A percentile compares a stretch with the other conserved stretches of the same genome.
These are phyloP conservation scores for Myochromella boudieri DNA, from an alignment of 768 basidiomycete species.

Conservation along the genomic window DNA sequence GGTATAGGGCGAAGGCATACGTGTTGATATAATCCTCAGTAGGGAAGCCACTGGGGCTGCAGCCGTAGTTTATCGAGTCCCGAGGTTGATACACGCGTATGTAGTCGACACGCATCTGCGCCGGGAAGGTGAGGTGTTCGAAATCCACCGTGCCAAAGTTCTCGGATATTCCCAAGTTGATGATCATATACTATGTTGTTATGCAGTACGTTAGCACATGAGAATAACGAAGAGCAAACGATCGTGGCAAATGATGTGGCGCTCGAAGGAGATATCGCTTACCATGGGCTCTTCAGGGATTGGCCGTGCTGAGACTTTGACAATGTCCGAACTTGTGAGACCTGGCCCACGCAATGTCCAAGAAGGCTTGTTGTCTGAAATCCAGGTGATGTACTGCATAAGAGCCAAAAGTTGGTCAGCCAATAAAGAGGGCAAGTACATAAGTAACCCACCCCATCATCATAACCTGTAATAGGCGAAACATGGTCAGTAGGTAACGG, in stretches of 20 bases:
- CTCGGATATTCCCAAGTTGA: constrained; percentile 79
- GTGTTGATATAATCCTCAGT: constrained; percentile 71
- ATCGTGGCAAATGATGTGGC: too few relatives aligned
- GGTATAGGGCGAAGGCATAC: constrained; percentile 31
- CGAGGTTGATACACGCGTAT: constrained; percentile 72
- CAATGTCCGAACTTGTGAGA: constrained; percentile 58
- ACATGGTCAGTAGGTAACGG: neutral
- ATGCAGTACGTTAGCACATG: neutral
- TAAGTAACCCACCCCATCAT: constrained; percentile 49
- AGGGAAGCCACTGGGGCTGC: constrained; percentile 64
- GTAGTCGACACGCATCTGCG: constrained; percentile 45
- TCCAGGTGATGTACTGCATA: constrained; percentile 81
- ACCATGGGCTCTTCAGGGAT: constrained; percentile 89
- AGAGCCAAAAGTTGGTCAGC: neutral
- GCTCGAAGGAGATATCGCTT: constrained; percentile 21
- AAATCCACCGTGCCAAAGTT: constrained; percentile 79
- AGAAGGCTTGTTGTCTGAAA: constrained; percentile 60
- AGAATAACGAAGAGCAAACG: constrained; percentile 1
- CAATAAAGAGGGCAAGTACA: neutral
- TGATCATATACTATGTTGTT: constrained; percentile 65
- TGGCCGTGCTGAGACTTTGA: constrained; percentile 64
- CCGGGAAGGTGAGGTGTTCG: constrained; percentile 67
- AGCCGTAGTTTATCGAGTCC: constrained; percentile 67
- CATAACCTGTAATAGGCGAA: constrained; percentile 47
- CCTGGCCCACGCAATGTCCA: constrained; percentile 79